Base-by-base conservation (phyloP, 768 basidiomycete species). In the Leccinum variicolor region DNA sequence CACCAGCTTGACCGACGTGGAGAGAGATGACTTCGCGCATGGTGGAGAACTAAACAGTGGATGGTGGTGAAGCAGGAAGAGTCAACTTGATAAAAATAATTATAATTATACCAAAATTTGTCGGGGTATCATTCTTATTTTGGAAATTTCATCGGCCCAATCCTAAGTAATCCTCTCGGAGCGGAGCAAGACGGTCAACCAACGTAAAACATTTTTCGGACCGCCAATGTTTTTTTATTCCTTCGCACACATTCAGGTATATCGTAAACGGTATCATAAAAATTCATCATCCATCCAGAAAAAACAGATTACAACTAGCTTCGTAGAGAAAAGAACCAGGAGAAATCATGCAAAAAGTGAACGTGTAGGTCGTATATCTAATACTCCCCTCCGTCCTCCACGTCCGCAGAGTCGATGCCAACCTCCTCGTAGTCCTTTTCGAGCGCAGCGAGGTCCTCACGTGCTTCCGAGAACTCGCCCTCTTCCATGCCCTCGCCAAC, bases 401-500 rank as follows among this genome's bases (percentile, higher is more conserved):
- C 76, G 41, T 81, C 79, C 4, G 78, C 81, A 43, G 80, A 80
- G 67, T 77, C 76, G 28, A 76, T 78, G 53, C 85, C 83, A 63
- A 87, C 93, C 72, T 97, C 92, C 73, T 93, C 92, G 66, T 94
- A 94, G 64, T 94, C 93, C 75, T 94, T 97, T 81, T 98, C 96
- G 55, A 99, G 86, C n/a, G 96, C 96, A n/a, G 96, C 97, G 57
- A 99, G 87, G 73, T 99, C 96, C 78, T 99, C 97, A 59, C 96
- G 90, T 19, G 96, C 96, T 79, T 98, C 96, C 19, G 93, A 95
- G 79, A 98, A 98, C 78, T 99, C 96, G 73, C 96, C 96, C 83
- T 89, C 86, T 72, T 89, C 85, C 85, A 89, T 89, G 69, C 87
- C 85, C 73, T 89, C 86, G 59, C 87, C 85, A 58, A 87, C 86